Conservation (phyloP, 495 filamentous ascomycete species). For the Penicillium cataractarum region DNA sequence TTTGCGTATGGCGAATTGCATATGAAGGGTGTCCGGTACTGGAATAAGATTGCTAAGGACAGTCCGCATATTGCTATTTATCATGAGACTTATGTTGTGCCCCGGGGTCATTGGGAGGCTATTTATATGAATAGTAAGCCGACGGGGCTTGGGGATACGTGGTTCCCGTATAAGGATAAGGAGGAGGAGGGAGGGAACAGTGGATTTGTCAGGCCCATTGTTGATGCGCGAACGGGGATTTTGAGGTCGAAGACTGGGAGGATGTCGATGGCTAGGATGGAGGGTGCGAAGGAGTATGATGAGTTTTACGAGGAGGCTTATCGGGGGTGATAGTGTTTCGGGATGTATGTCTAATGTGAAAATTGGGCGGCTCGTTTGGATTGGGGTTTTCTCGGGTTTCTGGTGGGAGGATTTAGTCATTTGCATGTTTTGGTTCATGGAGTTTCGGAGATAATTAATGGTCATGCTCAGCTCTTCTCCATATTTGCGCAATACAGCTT, state of each 20-base stretch:
- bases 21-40: constrained; percentile 52
- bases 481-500: too few species aligned
- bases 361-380: too few species aligned
- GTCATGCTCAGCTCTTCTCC: too few species aligned
- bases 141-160: background rate
- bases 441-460: too few species aligned
- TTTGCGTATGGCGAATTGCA: constrained; percentile 55
- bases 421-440: too few species aligned
- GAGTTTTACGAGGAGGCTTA: background rate
- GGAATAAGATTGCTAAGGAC: constrained; percentile 33
- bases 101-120: constrained; percentile 46
- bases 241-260: constrained; percentile 1
- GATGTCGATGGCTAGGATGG: background rate
- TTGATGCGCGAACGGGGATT: background rate
- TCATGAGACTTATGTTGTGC: constrained; percentile 53
- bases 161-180: background rate
- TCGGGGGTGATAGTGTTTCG: too few species aligned
- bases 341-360: too few species aligned
- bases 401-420: too few species aligned
- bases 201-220: background rate
- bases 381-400: too few species aligned
- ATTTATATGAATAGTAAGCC: constrained; percentile 40
- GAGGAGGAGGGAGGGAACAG: background rate
- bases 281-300: background rate
- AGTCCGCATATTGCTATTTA: constrained; percentile 49